phyloP scores from a whole-genome alignment of 164 flowering plant species.

The Vitis riparia region DNA sequence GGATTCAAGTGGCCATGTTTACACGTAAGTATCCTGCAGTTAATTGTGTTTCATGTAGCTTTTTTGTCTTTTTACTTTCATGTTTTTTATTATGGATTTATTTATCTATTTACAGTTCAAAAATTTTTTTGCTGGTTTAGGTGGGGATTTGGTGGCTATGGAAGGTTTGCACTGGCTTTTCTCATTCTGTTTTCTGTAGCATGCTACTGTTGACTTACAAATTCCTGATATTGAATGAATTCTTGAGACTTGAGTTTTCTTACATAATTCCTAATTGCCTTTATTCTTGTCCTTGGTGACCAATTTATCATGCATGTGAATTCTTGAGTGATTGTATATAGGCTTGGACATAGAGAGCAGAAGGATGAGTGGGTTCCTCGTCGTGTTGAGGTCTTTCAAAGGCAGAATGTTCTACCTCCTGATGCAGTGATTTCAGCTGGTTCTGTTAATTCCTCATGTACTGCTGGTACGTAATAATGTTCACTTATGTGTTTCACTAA shows the following conservation, averaged over 20 bases:
- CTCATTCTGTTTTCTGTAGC: neutral
- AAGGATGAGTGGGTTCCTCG: slow-evolving; percentile 97
- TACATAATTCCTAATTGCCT: neutral
- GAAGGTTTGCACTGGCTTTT: slow-evolving; percentile 62
- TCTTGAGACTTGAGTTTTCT: neutral
- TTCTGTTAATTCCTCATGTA: slow-evolving; percentile 78
- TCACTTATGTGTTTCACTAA: neutral
- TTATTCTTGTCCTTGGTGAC: neutral
- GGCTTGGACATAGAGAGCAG: slow-evolving; percentile 98
- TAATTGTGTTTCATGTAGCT: neutral
- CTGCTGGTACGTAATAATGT: slow-evolving; percentile 57
- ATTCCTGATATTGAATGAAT: slow-evolving; percentile 7
- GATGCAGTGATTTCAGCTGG: slow-evolving; percentile 93
- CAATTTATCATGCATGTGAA: neutral
- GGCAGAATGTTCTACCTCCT: slow-evolving; percentile 78
- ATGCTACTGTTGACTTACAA: neutral
- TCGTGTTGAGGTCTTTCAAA: slow-evolving; percentile 78
- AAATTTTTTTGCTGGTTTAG: slow-evolving; percentile 31
- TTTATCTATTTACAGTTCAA: neutral
- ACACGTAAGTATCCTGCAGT: slow-evolving; percentile 65
- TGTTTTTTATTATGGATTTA: neutral
- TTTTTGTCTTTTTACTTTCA: neutral
- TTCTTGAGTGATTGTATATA: slow-evolving; percentile 22
- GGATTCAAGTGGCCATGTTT: slow-evolving; percentile 83
- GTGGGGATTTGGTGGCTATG: slow-evolving; percentile 99